Conservation (phyloP, 441 rosid genomes). For the Adansonia madagascariensis region DNA sequence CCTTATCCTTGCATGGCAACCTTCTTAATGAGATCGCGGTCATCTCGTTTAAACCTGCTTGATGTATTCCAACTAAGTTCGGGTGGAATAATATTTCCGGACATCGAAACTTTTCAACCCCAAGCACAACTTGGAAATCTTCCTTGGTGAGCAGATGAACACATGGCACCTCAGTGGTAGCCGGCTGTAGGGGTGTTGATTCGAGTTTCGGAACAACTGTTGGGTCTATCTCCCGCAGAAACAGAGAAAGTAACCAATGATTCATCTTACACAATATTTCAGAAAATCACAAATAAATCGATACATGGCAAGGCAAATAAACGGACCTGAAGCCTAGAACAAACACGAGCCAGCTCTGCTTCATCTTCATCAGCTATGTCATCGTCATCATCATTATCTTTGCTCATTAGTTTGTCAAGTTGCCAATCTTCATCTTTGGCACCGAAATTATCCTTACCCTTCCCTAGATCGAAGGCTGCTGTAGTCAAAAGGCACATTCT, state of each 20-base stretch:
- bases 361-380: conserved; percentile 65
- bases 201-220: conserved; percentile 70
- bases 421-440: conserved; percentile 96
- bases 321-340: conserved; percentile 73
- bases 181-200: conserved; percentile 45
- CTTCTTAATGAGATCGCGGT: conserved; percentile 72
- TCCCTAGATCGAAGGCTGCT: conserved; percentile 96
- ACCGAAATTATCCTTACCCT: conserved; percentile 92
- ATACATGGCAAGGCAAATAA: background rate
- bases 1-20: conserved; percentile 47
- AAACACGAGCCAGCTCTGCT: conserved; percentile 65
- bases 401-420: conserved; percentile 90
- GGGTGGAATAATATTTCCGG: conserved; percentile 84
- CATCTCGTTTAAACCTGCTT: conserved; percentile 87
- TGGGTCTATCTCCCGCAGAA: conserved; percentile 74
- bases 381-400: conserved; percentile 67
- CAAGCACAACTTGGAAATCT: conserved; percentile 78
- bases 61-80: conserved; percentile 79
- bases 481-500: conserved; percentile 93
- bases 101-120: conserved; percentile 84
- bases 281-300: background rate
- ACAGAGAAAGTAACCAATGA: background rate
- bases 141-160: conserved; percentile 72
- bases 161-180: conserved; percentile 57
- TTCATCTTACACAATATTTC: background rate